Percentiles rank a stretch among this genome's conserved stretches.
Conservation (phyloP, 1,139 yeast species). For the Candida dubliniensis region DNA sequence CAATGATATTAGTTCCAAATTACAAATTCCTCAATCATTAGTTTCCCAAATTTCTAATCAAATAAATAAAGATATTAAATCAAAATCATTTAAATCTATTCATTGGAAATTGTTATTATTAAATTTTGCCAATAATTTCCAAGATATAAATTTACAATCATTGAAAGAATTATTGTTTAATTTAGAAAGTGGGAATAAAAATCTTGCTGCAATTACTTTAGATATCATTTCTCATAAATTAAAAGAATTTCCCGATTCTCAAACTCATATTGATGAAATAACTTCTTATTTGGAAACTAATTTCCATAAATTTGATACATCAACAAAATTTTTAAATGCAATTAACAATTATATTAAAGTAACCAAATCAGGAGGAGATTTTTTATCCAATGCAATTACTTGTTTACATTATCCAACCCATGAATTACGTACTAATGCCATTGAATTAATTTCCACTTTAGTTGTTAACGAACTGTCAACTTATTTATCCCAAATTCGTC, state of each 20-base stretch:
- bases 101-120: constrained; percentile 15
- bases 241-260: neutral
- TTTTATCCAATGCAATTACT: constrained; percentile 25
- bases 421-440: constrained; percentile 45
- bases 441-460: constrained; percentile 38
- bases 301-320: constrained; percentile 18
- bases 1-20: constrained; percentile 9
- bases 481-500: constrained; percentile 42
- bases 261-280: neutral
- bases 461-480: constrained; percentile 34
- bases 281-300: constrained; percentile 19
- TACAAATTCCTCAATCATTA: constrained; percentile 4
- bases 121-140: constrained; percentile 3
- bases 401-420: constrained; percentile 50
- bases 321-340: constrained; percentile 12
- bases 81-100: constrained; percentile 1
- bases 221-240: constrained; percentile 6
- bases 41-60: constrained; percentile 1
- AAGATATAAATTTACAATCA: constrained; percentile 7
- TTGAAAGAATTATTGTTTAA: constrained; percentile 15
- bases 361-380: constrained; percentile 14
- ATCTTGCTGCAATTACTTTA: constrained; percentile 9
- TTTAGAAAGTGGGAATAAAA: constrained; percentile 6
- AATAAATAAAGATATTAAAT: constrained; percentile 3
- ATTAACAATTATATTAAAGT: constrained; percentile 5